Percentiles rank a stretch among this genome's conserved stretches.
phyloP scores from a whole-genome alignment of 371 early-diverging fungal genomes.

The Mortierella sp. region DNA sequence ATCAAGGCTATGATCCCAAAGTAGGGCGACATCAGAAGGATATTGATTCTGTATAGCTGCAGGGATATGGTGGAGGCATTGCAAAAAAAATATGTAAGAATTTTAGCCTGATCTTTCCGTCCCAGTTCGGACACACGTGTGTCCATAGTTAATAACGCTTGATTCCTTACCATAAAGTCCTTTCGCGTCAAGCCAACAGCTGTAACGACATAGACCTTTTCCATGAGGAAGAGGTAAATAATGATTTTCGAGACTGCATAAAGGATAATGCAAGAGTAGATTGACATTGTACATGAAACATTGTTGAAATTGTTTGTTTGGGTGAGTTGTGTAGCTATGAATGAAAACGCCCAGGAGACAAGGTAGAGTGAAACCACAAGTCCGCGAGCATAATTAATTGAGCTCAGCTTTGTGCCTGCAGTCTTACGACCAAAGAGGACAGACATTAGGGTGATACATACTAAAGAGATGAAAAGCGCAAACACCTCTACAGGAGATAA shows the following conservation, averaged over 20 bases:
- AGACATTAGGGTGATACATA: conserved; percentile 66
- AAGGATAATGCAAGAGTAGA: conserved; percentile 58
- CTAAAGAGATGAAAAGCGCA: conserved; percentile 52
- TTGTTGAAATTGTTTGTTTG: conserved; percentile 70
- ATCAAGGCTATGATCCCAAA: conserved; percentile 61
- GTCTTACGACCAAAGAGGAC: conserved; percentile 70
- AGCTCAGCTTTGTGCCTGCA: conserved; percentile 57
- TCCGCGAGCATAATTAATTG: conserved; percentile 65
- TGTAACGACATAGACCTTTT: conserved; percentile 64
- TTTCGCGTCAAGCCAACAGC: conserved; percentile 35
- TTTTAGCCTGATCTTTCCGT: neutral
- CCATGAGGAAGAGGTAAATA: conserved; percentile 67
- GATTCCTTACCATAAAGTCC: conserved; percentile 32
- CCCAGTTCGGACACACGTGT: neutral
- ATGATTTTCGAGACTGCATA: conserved; percentile 63
- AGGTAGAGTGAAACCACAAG: conserved; percentile 61
- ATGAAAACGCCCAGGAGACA: conserved; percentile 64
- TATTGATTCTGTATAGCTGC: conserved; percentile 60
- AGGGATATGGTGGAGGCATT: no score
- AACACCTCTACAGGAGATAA: conserved; percentile 20
- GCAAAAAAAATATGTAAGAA: neutral
- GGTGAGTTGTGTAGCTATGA: conserved; percentile 63
- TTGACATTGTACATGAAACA: conserved; percentile 62
- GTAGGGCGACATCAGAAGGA: conserved; percentile 59
- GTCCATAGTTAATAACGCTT: neutral